Evolutionary conservation across 768 basidiomycete species (phyloP).

Genomic region (Phanerochaete carnosa): DNA sequence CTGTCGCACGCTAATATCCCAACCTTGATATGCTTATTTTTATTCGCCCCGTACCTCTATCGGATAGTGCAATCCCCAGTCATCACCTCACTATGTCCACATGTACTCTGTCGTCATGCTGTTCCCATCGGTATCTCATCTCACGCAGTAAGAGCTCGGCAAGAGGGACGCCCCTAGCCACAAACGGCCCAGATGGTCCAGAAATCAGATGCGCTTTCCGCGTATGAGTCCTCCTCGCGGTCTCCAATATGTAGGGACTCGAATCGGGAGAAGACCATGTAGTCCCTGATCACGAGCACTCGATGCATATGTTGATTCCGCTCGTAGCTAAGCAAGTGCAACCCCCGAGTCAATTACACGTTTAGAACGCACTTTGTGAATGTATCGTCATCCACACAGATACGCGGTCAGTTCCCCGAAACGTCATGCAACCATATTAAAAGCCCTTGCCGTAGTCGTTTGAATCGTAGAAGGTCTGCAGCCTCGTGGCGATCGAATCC

Average conservation of each 20-base stretch:
- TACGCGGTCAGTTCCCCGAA: neutral
- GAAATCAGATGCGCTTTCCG: neutral
- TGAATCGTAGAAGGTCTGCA: constrained; percentile 44
- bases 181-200: neutral
- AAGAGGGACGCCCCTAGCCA: neutral
- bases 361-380: neutral
- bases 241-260: neutral
- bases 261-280: neutral
- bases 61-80: neutral
- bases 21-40: neutral
- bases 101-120: neutral
- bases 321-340: neutral
- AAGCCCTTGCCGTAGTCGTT: constrained; percentile 42
- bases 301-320: neutral
- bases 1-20: neutral
- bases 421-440: constrained; percentile 20
- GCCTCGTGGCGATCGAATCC: constrained; percentile 41
- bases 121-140: neutral
- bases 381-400: neutral
- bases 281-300: neutral
- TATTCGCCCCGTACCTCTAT: neutral
- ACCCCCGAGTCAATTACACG: constrained; percentile 1
- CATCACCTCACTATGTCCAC: neutral
- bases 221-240: neutral
- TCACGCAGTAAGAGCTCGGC: neutral